These are phyloP conservation scores for Eutrema yunnanense DNA, from an alignment of 345 rosid genomes.

Conservation along the genomic window DNA sequence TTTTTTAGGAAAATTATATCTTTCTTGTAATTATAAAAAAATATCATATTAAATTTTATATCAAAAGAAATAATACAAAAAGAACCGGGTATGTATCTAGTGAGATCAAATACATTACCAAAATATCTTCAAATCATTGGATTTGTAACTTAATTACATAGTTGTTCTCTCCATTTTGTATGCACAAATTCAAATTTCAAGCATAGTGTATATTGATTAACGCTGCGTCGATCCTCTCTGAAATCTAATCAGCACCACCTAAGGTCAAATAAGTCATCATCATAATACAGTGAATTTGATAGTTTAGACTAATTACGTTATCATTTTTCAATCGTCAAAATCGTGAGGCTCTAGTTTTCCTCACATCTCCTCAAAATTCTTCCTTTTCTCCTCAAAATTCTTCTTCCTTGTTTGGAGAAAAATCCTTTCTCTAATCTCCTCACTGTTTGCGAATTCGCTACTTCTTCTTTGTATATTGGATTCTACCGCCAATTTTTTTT, in stretches of 20 bases:
- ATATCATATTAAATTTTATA: too few species aligned
- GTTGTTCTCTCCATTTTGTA: background rate
- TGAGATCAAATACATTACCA: too few species aligned
- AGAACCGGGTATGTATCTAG: too few species aligned
- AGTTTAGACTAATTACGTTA: background rate
- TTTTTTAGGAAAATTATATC: too few species aligned
- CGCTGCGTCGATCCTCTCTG: background rate
- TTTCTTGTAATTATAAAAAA: too few species aligned
- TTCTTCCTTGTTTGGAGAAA: background rate
- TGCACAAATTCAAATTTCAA: background rate
- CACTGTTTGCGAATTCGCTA: background rate
- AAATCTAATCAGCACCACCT: conserved; percentile 15
- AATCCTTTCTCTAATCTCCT: background rate
- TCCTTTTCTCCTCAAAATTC: background rate
- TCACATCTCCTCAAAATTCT: too few species aligned
- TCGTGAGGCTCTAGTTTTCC: too few species aligned
- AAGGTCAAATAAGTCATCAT: conserved; percentile 12
- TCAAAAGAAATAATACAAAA: too few species aligned
- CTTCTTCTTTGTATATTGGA: background rate
- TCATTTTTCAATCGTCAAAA: too few species aligned
- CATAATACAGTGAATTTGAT: background rate
- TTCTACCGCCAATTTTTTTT: background rate
- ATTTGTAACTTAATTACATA: too few species aligned
- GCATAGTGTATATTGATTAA: background rate
- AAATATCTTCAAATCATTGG: too few species aligned